Conservation (phyloP, 208 protist species). For the Leptomonas pyrrhocoris region DNA sequence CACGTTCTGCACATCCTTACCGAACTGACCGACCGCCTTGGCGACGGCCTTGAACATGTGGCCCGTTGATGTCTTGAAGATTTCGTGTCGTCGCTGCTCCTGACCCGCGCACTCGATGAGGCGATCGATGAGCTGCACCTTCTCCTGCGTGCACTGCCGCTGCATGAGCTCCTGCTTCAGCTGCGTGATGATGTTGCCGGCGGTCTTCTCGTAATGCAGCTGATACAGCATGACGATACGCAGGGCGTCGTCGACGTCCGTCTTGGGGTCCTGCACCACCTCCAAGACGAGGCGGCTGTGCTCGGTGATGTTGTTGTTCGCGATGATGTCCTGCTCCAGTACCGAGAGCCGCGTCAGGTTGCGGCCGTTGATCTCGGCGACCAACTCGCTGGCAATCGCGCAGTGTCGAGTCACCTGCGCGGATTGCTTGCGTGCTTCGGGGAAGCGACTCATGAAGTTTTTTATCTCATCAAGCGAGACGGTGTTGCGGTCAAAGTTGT, state of each 20-base stretch:
- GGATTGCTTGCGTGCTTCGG: constrained; percentile 80
- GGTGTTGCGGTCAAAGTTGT: constrained; percentile 80
- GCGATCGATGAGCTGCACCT: constrained; percentile 74
- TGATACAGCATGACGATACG: constrained; percentile 82
- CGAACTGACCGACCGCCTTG: constrained; percentile 81
- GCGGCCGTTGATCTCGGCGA: constrained; percentile 81
- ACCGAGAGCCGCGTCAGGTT: constrained; percentile 82
- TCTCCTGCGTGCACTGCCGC: constrained; percentile 61
- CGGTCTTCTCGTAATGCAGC: constrained; percentile 76
- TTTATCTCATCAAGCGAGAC: constrained; percentile 86
- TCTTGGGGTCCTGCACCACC: constrained; percentile 81
- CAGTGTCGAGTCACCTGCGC: constrained; percentile 83
- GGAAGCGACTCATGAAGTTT: constrained; percentile 89
- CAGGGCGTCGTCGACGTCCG: constrained; percentile 81
- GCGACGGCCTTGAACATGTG: constrained; percentile 79
- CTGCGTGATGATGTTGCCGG: constrained; percentile 67
- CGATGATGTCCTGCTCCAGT: constrained; percentile 87
- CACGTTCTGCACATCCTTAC: constrained; percentile 95
- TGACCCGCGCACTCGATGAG: constrained; percentile 71
- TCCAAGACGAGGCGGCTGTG: constrained; percentile 81
- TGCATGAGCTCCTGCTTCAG: constrained; percentile 67
- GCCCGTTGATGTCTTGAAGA: constrained; percentile 74
- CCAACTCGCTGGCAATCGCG: constrained; percentile 76
- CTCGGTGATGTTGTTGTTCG: constrained; percentile 72
- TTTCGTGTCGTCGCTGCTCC: constrained; percentile 68